phyloP scores from a whole-genome alignment of 2,329 filamentous ascomycete species.

The Ophiostoma angusticollis region DNA sequence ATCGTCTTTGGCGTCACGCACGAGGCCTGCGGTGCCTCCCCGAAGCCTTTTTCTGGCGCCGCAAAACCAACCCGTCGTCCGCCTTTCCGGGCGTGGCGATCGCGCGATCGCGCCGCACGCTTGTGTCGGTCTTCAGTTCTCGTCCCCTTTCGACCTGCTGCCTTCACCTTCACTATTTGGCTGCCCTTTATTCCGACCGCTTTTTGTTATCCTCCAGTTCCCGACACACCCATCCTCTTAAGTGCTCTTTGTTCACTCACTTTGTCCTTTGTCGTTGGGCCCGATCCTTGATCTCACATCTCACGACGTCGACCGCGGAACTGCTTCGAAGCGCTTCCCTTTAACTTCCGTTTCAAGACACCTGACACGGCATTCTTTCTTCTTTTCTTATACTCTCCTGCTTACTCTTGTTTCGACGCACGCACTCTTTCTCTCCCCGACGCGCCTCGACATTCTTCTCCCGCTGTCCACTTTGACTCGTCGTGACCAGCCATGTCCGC shows the following conservation, averaged over 20 bases:
- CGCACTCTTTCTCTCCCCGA: background rate
- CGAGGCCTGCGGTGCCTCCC: background rate
- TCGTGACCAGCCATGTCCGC: constrained; percentile 44
- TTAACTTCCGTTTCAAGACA: background rate
- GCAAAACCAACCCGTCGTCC: background rate
- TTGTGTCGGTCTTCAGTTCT: background rate
- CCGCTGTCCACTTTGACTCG: constrained; percentile 11
- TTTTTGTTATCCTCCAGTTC: too few species aligned
- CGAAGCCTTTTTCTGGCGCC: background rate
- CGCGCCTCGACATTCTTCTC: background rate
- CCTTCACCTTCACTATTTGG: background rate
- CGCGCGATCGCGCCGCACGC: background rate
- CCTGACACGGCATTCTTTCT: background rate
- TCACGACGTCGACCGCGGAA: too few species aligned
- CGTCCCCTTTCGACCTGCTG: background rate
- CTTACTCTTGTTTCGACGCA: background rate
- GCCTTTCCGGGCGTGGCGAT: background rate
- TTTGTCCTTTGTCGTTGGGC: too few species aligned
- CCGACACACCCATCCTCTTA: too few species aligned
- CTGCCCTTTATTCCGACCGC: too few species aligned
- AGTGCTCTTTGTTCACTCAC: too few species aligned
- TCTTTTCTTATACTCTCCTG: too few species aligned
- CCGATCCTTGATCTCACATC: too few species aligned
- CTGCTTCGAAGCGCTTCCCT: too few species aligned
- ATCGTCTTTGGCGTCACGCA: background rate